These are phyloP conservation scores for Myrica gale DNA, from an alignment of 306 rosid species.

Conservation along the genomic window DNA sequence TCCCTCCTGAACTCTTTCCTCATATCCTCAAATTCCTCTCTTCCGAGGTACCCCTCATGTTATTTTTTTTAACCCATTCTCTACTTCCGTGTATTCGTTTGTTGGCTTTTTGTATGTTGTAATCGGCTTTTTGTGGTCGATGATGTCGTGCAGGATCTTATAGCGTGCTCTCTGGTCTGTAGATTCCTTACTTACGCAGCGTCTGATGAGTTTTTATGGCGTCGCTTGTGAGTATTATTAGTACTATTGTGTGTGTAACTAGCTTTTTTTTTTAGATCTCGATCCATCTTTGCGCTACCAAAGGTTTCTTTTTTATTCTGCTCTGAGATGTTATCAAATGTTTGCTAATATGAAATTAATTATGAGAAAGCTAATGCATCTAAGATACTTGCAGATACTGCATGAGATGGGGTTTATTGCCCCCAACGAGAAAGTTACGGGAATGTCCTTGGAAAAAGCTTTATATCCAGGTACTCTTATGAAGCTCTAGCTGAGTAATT, in stretches of 20 bases:
- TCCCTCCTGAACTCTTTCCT: conserved; percentile 80
- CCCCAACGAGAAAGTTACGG: conserved; percentile 63
- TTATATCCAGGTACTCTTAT: conserved; percentile 60
- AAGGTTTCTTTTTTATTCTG: background rate
- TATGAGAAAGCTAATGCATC: conserved; percentile 13
- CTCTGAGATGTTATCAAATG: background rate
- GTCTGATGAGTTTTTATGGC: conserved; percentile 95
- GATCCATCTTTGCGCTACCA: background rate
- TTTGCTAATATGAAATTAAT: background rate
- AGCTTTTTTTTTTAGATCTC: background rate
- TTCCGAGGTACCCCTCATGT: conserved; percentile 50
- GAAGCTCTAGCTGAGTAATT: background rate
- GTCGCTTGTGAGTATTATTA: conserved; percentile 69
- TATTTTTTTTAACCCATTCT: background rate
- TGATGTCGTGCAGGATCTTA: conserved; percentile 62
- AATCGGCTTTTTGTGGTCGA: conserved; percentile 14
- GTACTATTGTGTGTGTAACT: too few species aligned
- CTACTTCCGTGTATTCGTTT: background rate
- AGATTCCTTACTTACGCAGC: conserved; percentile 72
- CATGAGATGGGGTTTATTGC: conserved; percentile 83
- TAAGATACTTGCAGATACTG: conserved; percentile 57
- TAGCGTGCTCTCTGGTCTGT: conserved; percentile 78
- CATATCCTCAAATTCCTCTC: conserved; percentile 88
- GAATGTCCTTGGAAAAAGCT: conserved; percentile 84
- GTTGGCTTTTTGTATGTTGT: background rate